phyloP scores from a whole-genome alignment of 441 rosid genomes.

The Euphorbia corollata region DNA sequence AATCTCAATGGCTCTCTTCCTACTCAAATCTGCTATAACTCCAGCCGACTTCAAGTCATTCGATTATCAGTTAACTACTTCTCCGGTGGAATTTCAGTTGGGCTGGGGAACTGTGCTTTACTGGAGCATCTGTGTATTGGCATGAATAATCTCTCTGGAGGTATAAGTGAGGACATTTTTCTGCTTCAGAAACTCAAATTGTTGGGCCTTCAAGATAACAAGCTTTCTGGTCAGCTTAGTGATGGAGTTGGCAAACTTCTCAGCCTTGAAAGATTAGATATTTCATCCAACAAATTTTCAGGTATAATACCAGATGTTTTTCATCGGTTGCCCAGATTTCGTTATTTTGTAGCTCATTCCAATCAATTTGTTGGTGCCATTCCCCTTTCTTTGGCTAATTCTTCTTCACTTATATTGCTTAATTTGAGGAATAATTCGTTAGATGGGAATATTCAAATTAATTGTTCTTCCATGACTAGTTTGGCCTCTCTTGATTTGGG shows the following conservation, averaged over 20 bases:
- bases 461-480: constrained; percentile 50
- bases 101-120: constrained; percentile 43
- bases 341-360: constrained; percentile 38
- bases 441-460: constrained; percentile 41
- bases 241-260: constrained; percentile 35
- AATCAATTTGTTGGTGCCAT: constrained; percentile 49
- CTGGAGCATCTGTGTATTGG: constrained; percentile 49
- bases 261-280: constrained; percentile 44
- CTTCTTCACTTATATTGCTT: constrained; percentile 40
- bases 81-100: constrained; percentile 39
- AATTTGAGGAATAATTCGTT: constrained; percentile 70
- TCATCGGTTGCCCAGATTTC: constrained; percentile 25
- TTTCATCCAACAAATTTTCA: constrained; percentile 45
- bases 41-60: constrained; percentile 31
- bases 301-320: constrained; percentile 66
- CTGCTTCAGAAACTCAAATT: constrained; percentile 34
- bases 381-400: constrained; percentile 55
- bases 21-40: constrained; percentile 42
- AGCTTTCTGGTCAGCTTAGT: constrained; percentile 47
- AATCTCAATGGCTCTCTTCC: constrained; percentile 40
- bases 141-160: constrained; percentile 51
- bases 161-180: constrained; percentile 42
- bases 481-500: constrained; percentile 66
- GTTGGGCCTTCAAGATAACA: constrained; percentile 48
- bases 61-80: constrained; percentile 45